Base-by-base conservation (phyloP, 1,139 yeast species). In the Zygotorulaspora mrakii region DNA sequence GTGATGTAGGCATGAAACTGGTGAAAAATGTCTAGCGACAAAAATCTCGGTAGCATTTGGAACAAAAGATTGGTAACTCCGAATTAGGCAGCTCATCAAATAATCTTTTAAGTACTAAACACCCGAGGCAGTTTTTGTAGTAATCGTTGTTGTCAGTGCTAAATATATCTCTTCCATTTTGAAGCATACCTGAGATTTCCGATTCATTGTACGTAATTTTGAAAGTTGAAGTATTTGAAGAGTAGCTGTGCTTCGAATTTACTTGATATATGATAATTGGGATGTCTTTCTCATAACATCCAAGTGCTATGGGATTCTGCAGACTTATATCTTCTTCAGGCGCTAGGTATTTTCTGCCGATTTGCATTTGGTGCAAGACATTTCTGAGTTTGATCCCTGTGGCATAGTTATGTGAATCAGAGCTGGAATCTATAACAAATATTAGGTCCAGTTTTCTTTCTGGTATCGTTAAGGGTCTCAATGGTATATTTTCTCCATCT, bases 351-450 rank as follows among this genome's bases (percentile, higher is more conserved):
- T 45, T 42, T 4, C 45, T 44, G 14, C 59, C 56, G 3, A 45
- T 32, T 5, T 57, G 38, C 17, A 55, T 35, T 36, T 59, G 53
- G 17, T 59, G 54, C 32, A 68, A 50, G 13, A 53, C 58, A 33
- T 56, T 63, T 12, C 52, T 49, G 32, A 78, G 60, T 13, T 82
- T 71, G 0, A 79, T 68, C 7, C 86, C 86, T 55, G 79, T 76
- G 16, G 88, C 86, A 79, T 79, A 80, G n/a, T 68, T 64, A 4
- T 64, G 59, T 2, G 66, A 64, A 53, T 80, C 82, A 18, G 78
- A 79, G 2, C 85, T 76, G 35, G 80, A 79, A 57, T 82, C 89
- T 43, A 76, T 71, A 0, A 81, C 79, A 53, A 79, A 70, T 4
- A 79, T 69, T 5, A 77, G 66, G 53, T 81, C 87, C 3, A 79